phyloP scores from a whole-genome alignment of 129 eudicot genomes.

The Artemisia annua region DNA sequence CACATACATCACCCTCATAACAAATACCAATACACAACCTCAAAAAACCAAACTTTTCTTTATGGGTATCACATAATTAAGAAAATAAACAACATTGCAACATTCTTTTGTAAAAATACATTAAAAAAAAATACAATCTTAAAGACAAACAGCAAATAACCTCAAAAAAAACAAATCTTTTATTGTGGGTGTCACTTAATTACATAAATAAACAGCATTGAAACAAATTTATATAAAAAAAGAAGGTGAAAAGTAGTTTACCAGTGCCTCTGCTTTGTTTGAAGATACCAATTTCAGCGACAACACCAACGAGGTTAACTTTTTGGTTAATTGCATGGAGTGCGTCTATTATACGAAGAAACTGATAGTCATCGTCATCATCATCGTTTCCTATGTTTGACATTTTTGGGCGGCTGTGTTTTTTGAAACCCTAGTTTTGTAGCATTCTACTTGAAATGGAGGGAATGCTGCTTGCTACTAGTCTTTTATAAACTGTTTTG shows the following conservation, averaged over 20 bases:
- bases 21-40: too few species aligned
- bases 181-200: background rate
- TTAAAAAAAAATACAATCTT: background rate
- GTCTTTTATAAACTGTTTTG: too few species aligned
- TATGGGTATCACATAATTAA: too few species aligned
- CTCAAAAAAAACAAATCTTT: too few species aligned
- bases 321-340: conserved; percentile 54
- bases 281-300: conserved; percentile 53
- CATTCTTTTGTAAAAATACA: too few species aligned
- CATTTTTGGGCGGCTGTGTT: conserved; percentile 1
- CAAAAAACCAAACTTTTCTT: too few species aligned
- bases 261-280: conserved; percentile 78
- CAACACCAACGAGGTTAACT: conserved; percentile 72
- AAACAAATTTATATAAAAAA: too few species aligned
- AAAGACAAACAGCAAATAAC: background rate
- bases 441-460: too few species aligned
- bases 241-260: background rate
- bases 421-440: conserved; percentile 10
- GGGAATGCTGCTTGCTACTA: too few species aligned
- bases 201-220: background rate
- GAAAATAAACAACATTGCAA: too few species aligned
- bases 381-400: conserved; percentile 12
- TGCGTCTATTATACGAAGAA: conserved; percentile 61
- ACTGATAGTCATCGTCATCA: conserved; percentile 65
- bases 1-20: too few species aligned